Evolutionary conservation across 2,329 filamentous ascomycete genomes (phyloP).

Genomic region (Sphaerostilbella broomeana): DNA sequence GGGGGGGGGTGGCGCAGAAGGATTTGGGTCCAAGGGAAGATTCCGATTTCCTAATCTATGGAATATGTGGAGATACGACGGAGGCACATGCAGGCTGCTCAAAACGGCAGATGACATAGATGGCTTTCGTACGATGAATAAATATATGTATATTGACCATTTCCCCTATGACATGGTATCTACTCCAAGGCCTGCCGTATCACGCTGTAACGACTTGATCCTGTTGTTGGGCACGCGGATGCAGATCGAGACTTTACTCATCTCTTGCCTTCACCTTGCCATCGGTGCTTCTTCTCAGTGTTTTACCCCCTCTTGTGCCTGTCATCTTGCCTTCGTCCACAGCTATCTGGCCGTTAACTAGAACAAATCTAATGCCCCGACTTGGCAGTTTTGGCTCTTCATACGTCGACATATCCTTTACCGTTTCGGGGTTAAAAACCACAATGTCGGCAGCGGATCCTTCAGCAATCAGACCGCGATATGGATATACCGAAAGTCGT

Average conservation of each 20-base stretch:
- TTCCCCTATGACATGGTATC: too few species aligned
- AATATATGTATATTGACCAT: too few species aligned
- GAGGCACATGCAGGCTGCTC: too few species aligned
- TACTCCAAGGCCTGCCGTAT: too few species aligned
- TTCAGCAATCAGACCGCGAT: conserved; percentile 17
- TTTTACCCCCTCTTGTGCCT: conserved; percentile 16
- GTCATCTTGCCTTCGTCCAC: conserved; percentile 18
- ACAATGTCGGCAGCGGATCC: conserved; percentile 21
- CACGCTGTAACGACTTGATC: neutral
- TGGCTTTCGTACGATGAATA: too few species aligned
- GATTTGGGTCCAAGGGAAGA: too few species aligned
- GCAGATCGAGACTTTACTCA: too few species aligned
- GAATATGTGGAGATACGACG: too few species aligned
- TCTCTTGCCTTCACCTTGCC: conserved; percentile 13
- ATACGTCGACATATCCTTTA: conserved; percentile 19
- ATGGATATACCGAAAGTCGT: conserved; percentile 18
- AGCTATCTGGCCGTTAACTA: conserved; percentile 20
- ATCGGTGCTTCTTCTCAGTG: conserved; percentile 15
- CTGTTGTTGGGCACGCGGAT: too few species aligned
- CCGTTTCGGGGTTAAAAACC: conserved; percentile 17
- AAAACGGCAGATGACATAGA: too few species aligned
- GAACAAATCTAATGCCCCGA: conserved; percentile 17
- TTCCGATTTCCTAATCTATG: too few species aligned
- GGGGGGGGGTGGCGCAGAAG: too few species aligned
- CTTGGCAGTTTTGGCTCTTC: conserved; percentile 18